Percentiles rank a stretch among this genome's conserved stretches.
Conservation (phyloP, 768 basidiomycete species). For the Candolleomyces eurysporus region DNA sequence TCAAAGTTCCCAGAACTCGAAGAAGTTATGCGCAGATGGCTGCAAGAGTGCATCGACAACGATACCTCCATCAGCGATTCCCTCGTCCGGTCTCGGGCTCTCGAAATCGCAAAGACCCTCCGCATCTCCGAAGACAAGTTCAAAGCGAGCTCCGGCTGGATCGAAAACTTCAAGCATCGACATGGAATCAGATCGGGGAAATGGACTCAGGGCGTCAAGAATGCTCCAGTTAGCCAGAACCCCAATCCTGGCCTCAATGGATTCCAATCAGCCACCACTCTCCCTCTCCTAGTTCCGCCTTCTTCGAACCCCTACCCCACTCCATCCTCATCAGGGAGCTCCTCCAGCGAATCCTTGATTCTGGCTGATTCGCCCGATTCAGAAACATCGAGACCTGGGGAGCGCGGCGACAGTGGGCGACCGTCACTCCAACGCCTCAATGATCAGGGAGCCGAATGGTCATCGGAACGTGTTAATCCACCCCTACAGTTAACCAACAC, state of each 20-base stretch:
- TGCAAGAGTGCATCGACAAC: conserved; percentile 50
- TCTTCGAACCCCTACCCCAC: background rate
- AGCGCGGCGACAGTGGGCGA: background rate
- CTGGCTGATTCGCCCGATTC: background rate
- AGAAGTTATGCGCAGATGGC: conserved; percentile 56
- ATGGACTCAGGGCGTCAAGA: conserved; percentile 24
- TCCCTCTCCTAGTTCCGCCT: background rate
- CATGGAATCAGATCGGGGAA: conserved; percentile 70
- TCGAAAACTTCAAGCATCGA: conserved; percentile 88
- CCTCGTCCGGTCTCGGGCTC: conserved; percentile 61
- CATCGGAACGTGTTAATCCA: conserved; percentile 17
- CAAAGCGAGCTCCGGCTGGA: conserved; percentile 91
- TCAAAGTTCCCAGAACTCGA: conserved; percentile 84
- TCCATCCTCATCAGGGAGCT: background rate
- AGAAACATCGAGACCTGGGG: background rate
- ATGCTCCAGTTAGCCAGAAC: conserved; percentile 6
- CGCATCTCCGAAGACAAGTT: conserved; percentile 57
- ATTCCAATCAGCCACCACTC: background rate
- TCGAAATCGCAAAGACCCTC: conserved; percentile 56
- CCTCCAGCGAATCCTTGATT: background rate
- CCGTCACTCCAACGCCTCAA: background rate
- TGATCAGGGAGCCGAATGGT: conserved; percentile 4
- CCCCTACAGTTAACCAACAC: conserved; percentile 32
- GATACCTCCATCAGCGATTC: conserved; percentile 60
- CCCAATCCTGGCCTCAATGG: conserved; percentile 11